Conservation (phyloP, 2,329 filamentous ascomycete species). For the Aspergillus eucalypticola region DNA sequence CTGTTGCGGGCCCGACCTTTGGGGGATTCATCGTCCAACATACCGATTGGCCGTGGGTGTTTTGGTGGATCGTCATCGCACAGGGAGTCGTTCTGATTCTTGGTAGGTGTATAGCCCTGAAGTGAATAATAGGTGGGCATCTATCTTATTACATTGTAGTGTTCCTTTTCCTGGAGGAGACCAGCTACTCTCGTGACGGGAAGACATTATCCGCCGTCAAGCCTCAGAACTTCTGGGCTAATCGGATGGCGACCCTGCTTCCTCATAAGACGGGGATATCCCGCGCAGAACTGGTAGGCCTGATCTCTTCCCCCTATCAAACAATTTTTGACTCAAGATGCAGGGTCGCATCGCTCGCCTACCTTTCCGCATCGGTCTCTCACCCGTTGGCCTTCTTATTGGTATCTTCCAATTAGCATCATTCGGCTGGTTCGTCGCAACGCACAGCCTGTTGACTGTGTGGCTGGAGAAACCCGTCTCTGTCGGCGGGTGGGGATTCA, state of each 20-base stretch:
- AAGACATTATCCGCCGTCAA: not conserved
- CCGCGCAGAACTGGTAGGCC: not conserved
- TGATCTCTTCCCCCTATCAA: too few species aligned
- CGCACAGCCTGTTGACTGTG: not conserved
- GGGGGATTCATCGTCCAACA: conserved; percentile 1
- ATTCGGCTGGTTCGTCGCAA: not conserved
- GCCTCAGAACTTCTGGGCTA: not conserved
- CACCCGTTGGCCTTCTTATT: not conserved
- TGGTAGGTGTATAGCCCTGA: not conserved
- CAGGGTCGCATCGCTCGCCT: not conserved
- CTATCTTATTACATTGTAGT: not conserved
- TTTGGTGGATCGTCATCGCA: conserved; percentile 1
- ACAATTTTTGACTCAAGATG: not conserved
- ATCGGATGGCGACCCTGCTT: not conserved
- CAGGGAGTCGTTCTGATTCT: not conserved
- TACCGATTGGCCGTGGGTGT: conserved; percentile 1
- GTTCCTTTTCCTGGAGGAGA: not conserved
- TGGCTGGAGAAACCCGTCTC: not conserved
- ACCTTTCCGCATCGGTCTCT: not conserved
- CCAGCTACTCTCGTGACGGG: not conserved
- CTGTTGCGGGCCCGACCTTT: not conserved
- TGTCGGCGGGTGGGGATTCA: not conserved
- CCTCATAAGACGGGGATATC: not conserved
- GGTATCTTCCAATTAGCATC: not conserved
- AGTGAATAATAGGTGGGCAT: too few species aligned